Percentiles rank a stretch among this genome's conserved stretches.
Conservation (phyloP, 1,284 basidiomycete species). For the Melampsora americana region DNA sequence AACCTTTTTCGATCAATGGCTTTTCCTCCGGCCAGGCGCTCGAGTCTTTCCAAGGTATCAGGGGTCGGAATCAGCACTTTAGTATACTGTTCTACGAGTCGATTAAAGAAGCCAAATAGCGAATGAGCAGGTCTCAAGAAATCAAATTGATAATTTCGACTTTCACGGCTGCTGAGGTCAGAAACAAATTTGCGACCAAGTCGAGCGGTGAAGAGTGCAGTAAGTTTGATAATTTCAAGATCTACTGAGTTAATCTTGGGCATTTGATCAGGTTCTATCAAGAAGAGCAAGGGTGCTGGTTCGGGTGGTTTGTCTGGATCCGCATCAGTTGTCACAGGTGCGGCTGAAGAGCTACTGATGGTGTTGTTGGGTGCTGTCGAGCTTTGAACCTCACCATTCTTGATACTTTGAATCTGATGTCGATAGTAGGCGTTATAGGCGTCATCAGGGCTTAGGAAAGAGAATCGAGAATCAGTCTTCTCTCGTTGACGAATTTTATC, state of each 20-base stretch:
- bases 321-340: conserved; percentile 51
- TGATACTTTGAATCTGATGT: conserved; percentile 74
- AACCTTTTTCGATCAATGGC: conserved; percentile 21
- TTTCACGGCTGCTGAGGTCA: conserved; percentile 79
- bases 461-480: conserved; percentile 90
- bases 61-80: conserved; percentile 81
- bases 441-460: conserved; percentile 84
- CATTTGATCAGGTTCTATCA: conserved; percentile 21
- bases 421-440: conserved; percentile 96
- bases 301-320: conserved; percentile 44
- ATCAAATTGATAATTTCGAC: conserved; percentile 95
- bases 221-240: conserved; percentile 62
- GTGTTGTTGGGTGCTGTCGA: conserved; percentile 47
- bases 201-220: conserved; percentile 90
- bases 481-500: conserved; percentile 92
- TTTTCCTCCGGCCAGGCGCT: conserved; percentile 49
- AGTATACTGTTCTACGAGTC: conserved; percentile 91
- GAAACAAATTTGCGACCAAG: conserved; percentile 83
- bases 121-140: conserved; percentile 94
- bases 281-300: conserved; percentile 44
- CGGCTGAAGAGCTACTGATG: conserved; percentile 48
- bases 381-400: conserved; percentile 64
- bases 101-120: conserved; percentile 93
- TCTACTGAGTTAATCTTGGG: conserved; percentile 28
- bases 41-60: conserved; percentile 68